Percentiles rank a stretch among this genome's conserved stretches.
Evolutionary conservation across 2,329 filamentous ascomycete species (phyloP).

Genomic region (Cordyceps militaris): DNA sequence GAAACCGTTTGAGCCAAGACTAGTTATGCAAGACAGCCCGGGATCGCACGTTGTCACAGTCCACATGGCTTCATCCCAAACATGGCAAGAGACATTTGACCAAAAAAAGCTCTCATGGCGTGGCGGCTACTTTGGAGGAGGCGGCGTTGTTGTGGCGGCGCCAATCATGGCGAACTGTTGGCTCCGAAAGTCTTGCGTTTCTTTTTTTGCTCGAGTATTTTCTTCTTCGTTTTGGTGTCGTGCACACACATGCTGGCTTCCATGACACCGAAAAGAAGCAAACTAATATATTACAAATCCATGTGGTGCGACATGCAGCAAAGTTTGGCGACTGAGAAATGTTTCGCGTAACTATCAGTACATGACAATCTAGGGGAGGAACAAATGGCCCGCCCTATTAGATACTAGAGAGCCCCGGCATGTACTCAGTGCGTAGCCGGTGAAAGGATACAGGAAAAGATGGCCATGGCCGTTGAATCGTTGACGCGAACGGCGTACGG

Average conservation of each 20-base stretch:
- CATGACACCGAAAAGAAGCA: constrained; percentile 7
- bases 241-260: neutral
- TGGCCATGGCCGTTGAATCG: neutral
- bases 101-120: neutral
- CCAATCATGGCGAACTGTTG: neutral
- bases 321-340: neutral
- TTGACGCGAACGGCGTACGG: neutral
- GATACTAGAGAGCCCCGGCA: neutral
- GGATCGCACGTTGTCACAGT: neutral
- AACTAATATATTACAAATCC: neutral
- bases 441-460: neutral
- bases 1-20: neutral
- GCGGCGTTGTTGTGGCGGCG: neutral
- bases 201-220: neutral
- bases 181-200: neutral
- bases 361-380: neutral
- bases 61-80: neutral
- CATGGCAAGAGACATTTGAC: neutral
- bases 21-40: neutral
- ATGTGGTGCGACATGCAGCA: neutral
- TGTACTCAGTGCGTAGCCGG: neutral
- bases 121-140: neutral
- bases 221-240: neutral
- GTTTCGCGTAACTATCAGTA: neutral
- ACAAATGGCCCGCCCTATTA: neutral